Evolutionary conservation across 768 basidiomycete genomes (phyloP).

Genomic region (Podaxis carcinomalis): DNA sequence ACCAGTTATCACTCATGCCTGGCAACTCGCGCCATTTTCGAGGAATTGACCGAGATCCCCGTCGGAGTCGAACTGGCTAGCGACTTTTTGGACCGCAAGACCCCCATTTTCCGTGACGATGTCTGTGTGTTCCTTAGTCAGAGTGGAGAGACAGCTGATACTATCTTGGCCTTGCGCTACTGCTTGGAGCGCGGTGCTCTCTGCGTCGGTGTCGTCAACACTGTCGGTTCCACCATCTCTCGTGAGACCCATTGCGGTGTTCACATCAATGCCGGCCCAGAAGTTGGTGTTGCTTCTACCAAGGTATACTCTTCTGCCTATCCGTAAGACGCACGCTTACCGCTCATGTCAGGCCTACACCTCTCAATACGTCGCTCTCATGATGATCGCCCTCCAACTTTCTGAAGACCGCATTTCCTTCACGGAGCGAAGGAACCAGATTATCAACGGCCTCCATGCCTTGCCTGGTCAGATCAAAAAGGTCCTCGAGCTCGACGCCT

Average conservation of each 20-base stretch:
- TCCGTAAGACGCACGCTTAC: background rate
- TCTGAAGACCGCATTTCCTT: slow-evolving; percentile 96
- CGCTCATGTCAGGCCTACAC: slow-evolving; percentile 74
- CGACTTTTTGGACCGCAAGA: slow-evolving; percentile 98
- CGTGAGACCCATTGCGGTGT: slow-evolving; percentile 99
- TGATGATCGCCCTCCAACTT: slow-evolving; percentile 98
- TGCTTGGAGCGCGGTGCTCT: slow-evolving; percentile 96
- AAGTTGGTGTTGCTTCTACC: slow-evolving; percentile 98
- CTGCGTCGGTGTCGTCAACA: slow-evolving; percentile 97
- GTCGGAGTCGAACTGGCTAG: slow-evolving; percentile 95
- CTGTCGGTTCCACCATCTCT: slow-evolving; percentile 95
- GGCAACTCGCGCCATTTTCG: slow-evolving; percentile 96
- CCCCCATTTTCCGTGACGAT: slow-evolving; percentile 98
- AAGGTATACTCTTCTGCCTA: slow-evolving; percentile 50
- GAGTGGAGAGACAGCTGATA: slow-evolving; percentile 98
- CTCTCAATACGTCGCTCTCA: slow-evolving; percentile 95
- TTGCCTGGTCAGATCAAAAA: slow-evolving; percentile 86
- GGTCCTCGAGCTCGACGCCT: slow-evolving; percentile 75
- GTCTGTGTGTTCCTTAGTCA: slow-evolving; percentile 95
- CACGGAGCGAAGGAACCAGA: slow-evolving; percentile 83
- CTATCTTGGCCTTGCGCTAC: slow-evolving; percentile 93
- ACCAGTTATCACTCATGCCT: slow-evolving; percentile 97
- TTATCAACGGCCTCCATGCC: slow-evolving; percentile 90
- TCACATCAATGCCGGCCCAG: slow-evolving; percentile 98
- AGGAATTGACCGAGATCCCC: slow-evolving; percentile 98